phyloP scores from a whole-genome alignment of 768 basidiomycete genomes.

The Kondoa subrosea region DNA sequence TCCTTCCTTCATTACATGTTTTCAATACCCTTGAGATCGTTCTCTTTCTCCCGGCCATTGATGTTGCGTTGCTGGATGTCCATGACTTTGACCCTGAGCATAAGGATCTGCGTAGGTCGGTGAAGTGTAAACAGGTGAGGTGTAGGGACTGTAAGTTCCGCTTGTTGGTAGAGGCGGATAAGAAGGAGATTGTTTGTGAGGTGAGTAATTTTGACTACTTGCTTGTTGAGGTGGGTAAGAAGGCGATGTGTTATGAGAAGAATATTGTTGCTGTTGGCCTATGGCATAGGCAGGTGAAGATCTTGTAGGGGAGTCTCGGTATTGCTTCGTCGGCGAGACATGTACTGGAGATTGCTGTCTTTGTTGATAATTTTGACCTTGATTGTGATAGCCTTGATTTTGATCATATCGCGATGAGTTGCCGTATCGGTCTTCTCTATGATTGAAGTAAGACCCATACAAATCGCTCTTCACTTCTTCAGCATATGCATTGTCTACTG shows the following conservation, averaged over 20 bases:
- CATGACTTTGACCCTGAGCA: not conserved
- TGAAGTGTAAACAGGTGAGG: not conserved
- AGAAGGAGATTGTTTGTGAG: not conserved
- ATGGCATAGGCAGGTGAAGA: not conserved
- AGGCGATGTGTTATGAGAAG: no score
- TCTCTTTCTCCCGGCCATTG: no score
- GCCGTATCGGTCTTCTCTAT: not conserved
- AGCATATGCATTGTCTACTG: not conserved
- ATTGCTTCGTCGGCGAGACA: not conserved
- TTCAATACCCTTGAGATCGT: no score
- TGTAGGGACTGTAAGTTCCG: not conserved
- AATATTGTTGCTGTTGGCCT: no score
- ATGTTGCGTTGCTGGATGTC: no score
- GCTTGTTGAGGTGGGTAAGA: no score
- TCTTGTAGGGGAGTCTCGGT: not conserved
- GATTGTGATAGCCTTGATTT: not conserved
- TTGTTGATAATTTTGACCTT: not conserved
- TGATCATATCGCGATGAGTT: not conserved
- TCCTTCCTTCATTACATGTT: no score
- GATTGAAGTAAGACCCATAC: not conserved
- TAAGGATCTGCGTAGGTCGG: not conserved
- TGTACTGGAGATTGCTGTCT: not conserved
- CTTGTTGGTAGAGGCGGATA: not conserved
- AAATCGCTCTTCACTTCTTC: not conserved
- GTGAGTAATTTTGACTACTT: not conserved